phyloP scores from a whole-genome alignment of 2,329 filamentous ascomycete species.

The Rachicladosporium sp. region DNA sequence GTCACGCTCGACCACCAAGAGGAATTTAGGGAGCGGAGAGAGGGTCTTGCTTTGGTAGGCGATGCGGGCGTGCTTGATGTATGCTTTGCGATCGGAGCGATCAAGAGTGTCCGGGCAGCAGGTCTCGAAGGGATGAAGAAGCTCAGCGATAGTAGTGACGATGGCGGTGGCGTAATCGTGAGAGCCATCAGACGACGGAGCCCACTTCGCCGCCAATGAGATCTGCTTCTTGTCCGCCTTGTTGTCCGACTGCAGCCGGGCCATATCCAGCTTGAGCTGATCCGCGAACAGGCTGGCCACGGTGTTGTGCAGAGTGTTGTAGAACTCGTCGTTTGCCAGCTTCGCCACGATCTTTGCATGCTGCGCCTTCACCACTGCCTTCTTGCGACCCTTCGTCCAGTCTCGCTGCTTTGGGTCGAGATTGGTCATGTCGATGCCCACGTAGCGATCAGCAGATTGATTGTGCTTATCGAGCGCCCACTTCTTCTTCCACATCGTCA shows the following conservation, averaged over 20 bases:
- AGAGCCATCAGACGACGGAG: constrained; percentile 41
- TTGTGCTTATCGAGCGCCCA: neutral
- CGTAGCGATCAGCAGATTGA: no score
- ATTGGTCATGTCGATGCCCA: no score
- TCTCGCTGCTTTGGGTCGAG: constrained; percentile 7
- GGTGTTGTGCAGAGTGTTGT: constrained; percentile 40
- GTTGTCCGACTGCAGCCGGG: constrained; percentile 29
- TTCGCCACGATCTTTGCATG: constrained; percentile 31
- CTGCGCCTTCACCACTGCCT: constrained; percentile 25
- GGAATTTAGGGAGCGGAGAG: constrained; percentile 41
- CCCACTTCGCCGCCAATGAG: constrained; percentile 50
- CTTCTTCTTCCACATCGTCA: constrained; percentile 9
- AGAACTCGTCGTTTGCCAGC: constrained; percentile 34
- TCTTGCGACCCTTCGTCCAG: constrained; percentile 17
- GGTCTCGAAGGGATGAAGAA: constrained; percentile 30
- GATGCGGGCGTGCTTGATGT: constrained; percentile 43
- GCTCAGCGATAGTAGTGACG: constrained; percentile 45
- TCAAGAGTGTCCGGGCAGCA: constrained; percentile 16
- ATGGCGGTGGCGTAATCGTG: constrained; percentile 49
- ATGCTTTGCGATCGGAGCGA: constrained; percentile 30
- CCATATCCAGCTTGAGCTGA: constrained; percentile 39
- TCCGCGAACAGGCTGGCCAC: constrained; percentile 45
- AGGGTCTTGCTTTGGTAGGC: constrained; percentile 38
- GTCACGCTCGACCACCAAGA: constrained; percentile 42
- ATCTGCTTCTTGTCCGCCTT: constrained; percentile 32